Conservation (phyloP, 2,329 filamentous ascomycete species). For the Diaporthe aspalathi region DNA sequence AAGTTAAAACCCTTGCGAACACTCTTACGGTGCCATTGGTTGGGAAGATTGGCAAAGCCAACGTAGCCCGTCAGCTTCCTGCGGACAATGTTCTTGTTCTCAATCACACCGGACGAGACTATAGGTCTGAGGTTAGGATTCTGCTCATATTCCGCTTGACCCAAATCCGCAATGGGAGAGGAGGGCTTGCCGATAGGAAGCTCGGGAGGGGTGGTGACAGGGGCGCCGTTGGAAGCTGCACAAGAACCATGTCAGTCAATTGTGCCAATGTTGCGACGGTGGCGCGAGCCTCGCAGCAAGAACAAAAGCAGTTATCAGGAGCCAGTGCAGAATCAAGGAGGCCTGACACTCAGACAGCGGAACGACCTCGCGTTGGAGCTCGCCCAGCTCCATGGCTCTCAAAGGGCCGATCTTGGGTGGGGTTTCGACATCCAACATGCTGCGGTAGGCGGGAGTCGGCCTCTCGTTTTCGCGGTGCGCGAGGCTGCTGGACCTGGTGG, state of each 20-base stretch:
- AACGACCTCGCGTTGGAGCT: constrained; percentile 54
- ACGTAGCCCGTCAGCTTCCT: constrained; percentile 98
- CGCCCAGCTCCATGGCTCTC: constrained; percentile 59
- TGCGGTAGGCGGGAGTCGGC: constrained; percentile 56
- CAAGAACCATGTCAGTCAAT: constrained; percentile 43
- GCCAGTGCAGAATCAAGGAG: constrained; percentile 43
- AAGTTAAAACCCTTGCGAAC: constrained; percentile 99
- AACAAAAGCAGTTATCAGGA: constrained; percentile 14
- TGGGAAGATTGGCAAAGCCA: constrained; percentile 97
- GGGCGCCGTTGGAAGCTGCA: constrained; percentile 58
- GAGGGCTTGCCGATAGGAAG: constrained; percentile 53
- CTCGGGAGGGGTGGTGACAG: constrained; percentile 51
- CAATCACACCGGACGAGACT: constrained; percentile 63
- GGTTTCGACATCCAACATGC: constrained; percentile 65
- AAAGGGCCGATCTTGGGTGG: constrained; percentile 58
- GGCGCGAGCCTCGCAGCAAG: background rate
- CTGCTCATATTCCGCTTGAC: constrained; percentile 47
- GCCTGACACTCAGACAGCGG: constrained; percentile 50
- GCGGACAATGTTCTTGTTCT: constrained; percentile 95
- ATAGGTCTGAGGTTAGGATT: constrained; percentile 53
- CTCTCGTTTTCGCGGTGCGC: constrained; percentile 50
- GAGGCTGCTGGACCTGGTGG: constrained; percentile 51
- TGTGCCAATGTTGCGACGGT: background rate
- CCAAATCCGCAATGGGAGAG: constrained; percentile 45
- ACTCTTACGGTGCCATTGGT: constrained; percentile 99